Conservation (phyloP, 148 eudicot species). For the Heliosperma pusillum region DNA sequence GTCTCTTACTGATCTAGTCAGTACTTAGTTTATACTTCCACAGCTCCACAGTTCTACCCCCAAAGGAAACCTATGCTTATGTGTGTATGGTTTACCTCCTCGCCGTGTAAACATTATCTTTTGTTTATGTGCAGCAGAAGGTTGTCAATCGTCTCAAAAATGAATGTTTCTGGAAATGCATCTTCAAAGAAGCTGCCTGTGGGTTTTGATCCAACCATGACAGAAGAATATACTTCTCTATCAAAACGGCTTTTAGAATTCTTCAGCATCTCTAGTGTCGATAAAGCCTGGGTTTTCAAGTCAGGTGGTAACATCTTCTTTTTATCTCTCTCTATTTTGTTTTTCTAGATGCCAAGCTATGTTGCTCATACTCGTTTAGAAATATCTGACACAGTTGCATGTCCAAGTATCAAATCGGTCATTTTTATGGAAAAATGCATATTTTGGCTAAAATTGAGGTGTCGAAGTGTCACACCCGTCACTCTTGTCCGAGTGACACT, state of each 20-base stretch:
- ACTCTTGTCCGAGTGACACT: too few species aligned
- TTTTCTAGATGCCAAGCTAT: neutral
- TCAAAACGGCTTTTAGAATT: constrained; percentile 67
- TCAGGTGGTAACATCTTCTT: constrained; percentile 42
- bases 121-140: constrained; percentile 10
- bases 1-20: too few species aligned
- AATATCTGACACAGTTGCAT: too few species aligned
- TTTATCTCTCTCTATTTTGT: neutral
- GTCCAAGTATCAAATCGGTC: too few species aligned
- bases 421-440: too few species aligned
- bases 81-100: neutral
- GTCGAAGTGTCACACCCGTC: too few species aligned
- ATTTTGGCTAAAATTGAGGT: too few species aligned
- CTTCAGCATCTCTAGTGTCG: constrained; percentile 45
- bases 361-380: too few species aligned
- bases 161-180: constrained; percentile 44
- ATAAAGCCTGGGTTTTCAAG: constrained; percentile 72
- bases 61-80: neutral
- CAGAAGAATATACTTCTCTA: constrained; percentile 60
- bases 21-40: neutral
- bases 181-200: constrained; percentile 37
- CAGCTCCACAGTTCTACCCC: neutral
- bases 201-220: constrained; percentile 42
- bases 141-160: constrained; percentile 31
- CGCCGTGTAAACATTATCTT: neutral